These are phyloP conservation scores for Globisporangium okanoganense DNA, from an alignment of 352 stramenopile genomes.

Conservation along the genomic window DNA sequence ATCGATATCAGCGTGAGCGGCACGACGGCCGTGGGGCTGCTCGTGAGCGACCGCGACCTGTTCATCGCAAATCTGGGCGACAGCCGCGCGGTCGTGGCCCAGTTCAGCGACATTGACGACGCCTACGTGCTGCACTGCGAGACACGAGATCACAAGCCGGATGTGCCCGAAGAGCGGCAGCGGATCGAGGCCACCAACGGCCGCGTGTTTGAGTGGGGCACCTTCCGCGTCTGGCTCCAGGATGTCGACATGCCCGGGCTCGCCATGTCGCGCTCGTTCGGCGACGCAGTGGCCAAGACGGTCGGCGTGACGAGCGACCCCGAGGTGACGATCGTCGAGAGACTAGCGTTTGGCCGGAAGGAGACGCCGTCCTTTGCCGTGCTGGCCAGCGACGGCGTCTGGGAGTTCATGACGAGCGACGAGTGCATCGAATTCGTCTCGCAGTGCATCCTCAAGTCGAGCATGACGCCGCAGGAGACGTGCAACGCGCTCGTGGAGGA, in stretches of 20 bases:
- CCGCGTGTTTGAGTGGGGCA: constrained; percentile 80
- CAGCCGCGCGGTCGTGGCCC: constrained; percentile 59
- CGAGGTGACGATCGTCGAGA: constrained; percentile 49
- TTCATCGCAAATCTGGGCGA: constrained; percentile 77
- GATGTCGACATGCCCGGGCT: constrained; percentile 83
- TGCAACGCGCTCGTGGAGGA: constrained; percentile 67
- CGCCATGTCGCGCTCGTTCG: constrained; percentile 81
- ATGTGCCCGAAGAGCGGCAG: constrained; percentile 53
- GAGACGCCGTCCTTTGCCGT: constrained; percentile 52
- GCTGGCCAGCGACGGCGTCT: constrained; percentile 79
- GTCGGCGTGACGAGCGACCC: constrained; percentile 74
- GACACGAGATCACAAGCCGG: constrained; percentile 80
- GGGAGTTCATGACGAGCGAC: constrained; percentile 78
- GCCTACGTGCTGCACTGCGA: constrained; percentile 53
- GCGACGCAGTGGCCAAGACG: constrained; percentile 73
- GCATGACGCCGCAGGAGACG: constrained; percentile 57
- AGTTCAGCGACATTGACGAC: constrained; percentile 26
- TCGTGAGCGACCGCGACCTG: constrained; percentile 55
- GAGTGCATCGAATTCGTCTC: constrained; percentile 67
- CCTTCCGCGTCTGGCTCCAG: constrained; percentile 78
- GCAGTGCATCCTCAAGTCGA: constrained; percentile 36
- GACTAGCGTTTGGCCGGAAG: constrained; percentile 20
- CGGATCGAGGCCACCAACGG: constrained; percentile 71
- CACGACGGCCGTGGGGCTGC: constrained; percentile 61
- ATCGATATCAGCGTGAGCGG: constrained; percentile 81